phyloP scores from a whole-genome alignment of 2,329 filamentous ascomycete species.

The Massarina eburnea region DNA sequence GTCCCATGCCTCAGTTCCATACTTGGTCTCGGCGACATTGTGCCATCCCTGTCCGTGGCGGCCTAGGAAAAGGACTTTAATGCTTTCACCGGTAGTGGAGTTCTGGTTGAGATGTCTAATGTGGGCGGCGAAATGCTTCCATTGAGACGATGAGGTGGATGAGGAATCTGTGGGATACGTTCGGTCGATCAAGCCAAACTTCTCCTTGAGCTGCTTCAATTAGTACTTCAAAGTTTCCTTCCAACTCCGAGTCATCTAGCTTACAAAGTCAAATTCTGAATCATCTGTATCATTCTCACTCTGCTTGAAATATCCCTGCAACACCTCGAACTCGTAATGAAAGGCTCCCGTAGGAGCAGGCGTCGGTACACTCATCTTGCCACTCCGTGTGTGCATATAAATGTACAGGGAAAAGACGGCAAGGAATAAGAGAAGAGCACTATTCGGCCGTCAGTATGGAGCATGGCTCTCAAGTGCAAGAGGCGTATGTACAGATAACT shows the following conservation, averaged over 20 bases:
- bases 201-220: slow-evolving; percentile 53
- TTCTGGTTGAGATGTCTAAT: slow-evolving; percentile 56
- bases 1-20: slow-evolving; percentile 61
- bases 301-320: slow-evolving; percentile 65
- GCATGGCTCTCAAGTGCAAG: neutral
- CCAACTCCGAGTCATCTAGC: too few species aligned
- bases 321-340: slow-evolving; percentile 60
- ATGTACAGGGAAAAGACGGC: slow-evolving; percentile 10
- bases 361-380: neutral
- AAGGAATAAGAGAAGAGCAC: slow-evolving; percentile 9
- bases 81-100: slow-evolving; percentile 48
- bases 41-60: slow-evolving; percentile 70
- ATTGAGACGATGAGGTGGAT: slow-evolving; percentile 53
- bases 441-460: neutral
- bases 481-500: neutral
- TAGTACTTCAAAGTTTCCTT: neutral
- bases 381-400: slow-evolving; percentile 8
- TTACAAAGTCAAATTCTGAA: slow-evolving; percentile 57
- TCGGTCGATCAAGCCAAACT: slow-evolving; percentile 67
- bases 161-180: slow-evolving; percentile 54
- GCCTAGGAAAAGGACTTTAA: slow-evolving; percentile 69
- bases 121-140: slow-evolving; percentile 63
- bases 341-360: slow-evolving; percentile 11
- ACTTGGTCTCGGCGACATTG: slow-evolving; percentile 67
- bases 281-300: slow-evolving; percentile 60